These are phyloP conservation scores for Penicillium macrosclerotiorum DNA, from an alignment of 495 filamentous ascomycete genomes.

Conservation along the genomic window DNA sequence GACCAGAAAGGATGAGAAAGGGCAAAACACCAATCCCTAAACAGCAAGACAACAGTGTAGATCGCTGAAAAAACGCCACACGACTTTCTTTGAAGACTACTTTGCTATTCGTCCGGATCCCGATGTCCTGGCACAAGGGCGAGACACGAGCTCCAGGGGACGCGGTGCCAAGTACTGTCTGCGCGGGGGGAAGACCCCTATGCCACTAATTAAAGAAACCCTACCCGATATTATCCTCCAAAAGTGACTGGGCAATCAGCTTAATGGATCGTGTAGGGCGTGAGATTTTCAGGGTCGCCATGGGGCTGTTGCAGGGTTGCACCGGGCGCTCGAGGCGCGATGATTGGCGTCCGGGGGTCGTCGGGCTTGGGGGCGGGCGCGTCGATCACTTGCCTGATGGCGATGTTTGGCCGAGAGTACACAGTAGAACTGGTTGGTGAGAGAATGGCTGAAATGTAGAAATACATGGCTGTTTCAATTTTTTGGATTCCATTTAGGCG, in stretches of 20 bases:
- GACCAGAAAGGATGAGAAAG: not conserved
- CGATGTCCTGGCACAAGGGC: not conserved
- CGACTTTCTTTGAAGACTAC: too few species aligned
- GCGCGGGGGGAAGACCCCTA: too few species aligned
- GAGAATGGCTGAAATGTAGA: not conserved
- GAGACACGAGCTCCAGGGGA: too few species aligned
- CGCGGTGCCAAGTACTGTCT: too few species aligned
- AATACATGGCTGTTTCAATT: not conserved
- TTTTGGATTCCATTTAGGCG: too few species aligned
- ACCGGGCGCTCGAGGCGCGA: conserved; percentile 5
- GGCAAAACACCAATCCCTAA: not conserved
- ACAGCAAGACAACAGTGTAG: not conserved
- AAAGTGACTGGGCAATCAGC: conserved; percentile 3
- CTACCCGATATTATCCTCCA: not conserved
- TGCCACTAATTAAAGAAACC: not conserved
- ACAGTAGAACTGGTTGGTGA: not conserved
- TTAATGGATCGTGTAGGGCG: not conserved
- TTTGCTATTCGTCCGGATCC: not conserved
- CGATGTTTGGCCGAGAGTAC: not conserved
- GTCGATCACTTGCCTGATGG: conserved; percentile 8
- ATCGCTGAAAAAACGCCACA: too few species aligned
- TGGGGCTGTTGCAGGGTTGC: conserved; percentile 6
- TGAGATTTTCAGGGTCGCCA: conserved; percentile 8
- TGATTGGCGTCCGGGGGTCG: conserved; percentile 9
- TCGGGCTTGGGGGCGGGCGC: conserved; percentile 1